Conservation (phyloP, 768 basidiomycete genomes). For the Auricularia sp. region DNA sequence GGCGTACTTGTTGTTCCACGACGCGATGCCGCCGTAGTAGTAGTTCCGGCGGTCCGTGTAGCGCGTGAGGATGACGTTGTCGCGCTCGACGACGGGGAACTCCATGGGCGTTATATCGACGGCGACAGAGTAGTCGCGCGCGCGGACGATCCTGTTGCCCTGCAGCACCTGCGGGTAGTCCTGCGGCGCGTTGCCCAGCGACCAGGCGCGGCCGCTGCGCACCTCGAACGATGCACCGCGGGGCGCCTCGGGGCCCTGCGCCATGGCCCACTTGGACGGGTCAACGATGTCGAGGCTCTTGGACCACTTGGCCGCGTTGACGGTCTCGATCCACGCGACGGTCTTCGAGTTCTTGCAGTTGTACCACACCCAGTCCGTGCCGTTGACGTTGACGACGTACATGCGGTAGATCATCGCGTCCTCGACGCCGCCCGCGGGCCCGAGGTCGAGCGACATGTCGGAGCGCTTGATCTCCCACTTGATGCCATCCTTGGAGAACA, state of each 20-base stretch:
- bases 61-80: not conserved
- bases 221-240: not conserved
- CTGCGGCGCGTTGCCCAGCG: not conserved
- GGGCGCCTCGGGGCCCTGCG: not conserved
- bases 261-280: not conserved
- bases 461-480: not conserved
- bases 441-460: not conserved
- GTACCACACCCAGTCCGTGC: not conserved
- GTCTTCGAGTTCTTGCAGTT: not conserved
- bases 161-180: not conserved
- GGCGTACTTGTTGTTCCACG: not conserved
- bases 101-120: not conserved
- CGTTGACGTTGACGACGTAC: not conserved
- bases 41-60: not conserved
- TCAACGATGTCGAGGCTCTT: not conserved
- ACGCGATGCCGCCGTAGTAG: slow-evolving; percentile 2
- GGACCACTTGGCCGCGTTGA: not conserved
- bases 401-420: not conserved
- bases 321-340: not conserved
- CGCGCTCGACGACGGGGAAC: not conserved
- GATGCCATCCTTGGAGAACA: not conserved
- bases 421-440: not conserved
- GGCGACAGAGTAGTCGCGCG: not conserved
- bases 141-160: not conserved
- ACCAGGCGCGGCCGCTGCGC: not conserved